A percentile compares a stretch with the other conserved stretches of the same genome.
Evolutionary conservation across 371 early-diverging fungal species (phyloP).

Genomic region (Rhizomucor pusillus): DNA sequence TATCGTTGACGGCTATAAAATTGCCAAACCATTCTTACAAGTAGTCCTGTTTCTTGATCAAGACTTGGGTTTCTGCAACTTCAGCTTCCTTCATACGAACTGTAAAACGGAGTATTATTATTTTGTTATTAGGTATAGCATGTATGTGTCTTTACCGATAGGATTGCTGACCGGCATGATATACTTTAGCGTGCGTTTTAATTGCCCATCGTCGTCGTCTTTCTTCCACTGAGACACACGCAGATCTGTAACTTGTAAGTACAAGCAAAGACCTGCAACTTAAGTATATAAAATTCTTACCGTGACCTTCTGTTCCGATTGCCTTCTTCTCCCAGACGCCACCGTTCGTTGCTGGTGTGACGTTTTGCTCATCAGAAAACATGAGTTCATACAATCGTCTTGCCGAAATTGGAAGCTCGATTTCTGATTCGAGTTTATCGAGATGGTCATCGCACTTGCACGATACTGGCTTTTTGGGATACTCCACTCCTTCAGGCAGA

Average conservation of each 20-base stretch:
- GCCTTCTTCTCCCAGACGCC: constrained; percentile 57
- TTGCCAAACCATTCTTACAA: constrained; percentile 25
- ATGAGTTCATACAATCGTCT: constrained; percentile 60
- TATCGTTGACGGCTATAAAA: neutral
- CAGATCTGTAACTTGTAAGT: constrained; percentile 4
- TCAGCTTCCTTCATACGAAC: constrained; percentile 60
- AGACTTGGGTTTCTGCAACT: constrained; percentile 50
- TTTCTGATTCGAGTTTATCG: constrained; percentile 59
- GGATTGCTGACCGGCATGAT: constrained; percentile 49
- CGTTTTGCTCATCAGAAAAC: constrained; percentile 48
- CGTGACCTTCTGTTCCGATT: constrained; percentile 44
- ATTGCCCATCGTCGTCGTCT: constrained; percentile 16
- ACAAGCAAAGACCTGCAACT: neutral
- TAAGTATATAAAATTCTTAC: constrained; percentile 20
- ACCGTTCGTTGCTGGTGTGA: constrained; percentile 21
- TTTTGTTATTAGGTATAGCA: neutral
- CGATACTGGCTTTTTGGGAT: constrained; percentile 40
- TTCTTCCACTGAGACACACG: constrained; percentile 9
- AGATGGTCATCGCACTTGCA: constrained; percentile 74
- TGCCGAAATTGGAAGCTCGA: constrained; percentile 58
- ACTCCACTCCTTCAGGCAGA: constrained; percentile 31
- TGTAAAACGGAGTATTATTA: neutral
- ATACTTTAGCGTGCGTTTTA: constrained; percentile 39
- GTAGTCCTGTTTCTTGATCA: constrained; percentile 52
- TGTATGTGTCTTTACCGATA: constrained; percentile 22